Evolutionary conservation across 192 early-diverging fungal genomes (phyloP), one percentile per base, ranked within the genome.

Genomic region (Gigaspora rosea): DNA sequence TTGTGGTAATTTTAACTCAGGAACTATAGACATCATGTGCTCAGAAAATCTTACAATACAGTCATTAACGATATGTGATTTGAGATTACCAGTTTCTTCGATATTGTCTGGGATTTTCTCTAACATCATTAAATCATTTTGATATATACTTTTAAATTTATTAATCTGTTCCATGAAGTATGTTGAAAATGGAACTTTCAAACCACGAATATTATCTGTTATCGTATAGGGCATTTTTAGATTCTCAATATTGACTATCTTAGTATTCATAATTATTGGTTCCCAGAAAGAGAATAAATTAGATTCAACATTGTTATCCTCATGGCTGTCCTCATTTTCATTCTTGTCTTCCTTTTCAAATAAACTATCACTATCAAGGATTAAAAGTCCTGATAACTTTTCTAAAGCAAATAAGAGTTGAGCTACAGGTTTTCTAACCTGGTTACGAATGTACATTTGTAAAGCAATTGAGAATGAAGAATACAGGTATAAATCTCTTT

Each of bases 401-500:
- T 76, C 75, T 9, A 76, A 52, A 3, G 62, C 62, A 66, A 27
- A 76, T 10, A 76, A 49, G 6, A 76, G 47, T 54, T 76, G 20
- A 32, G 75, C 75, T n/a, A 76, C 36, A 33, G 58, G 75, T 62
- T 76, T 66, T 22, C 75, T 36, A 6, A 76, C 62, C 62, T 62
- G 41, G 13, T 22, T 49, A 8, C 62, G 62, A 66, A 76, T 62
- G 66, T 66, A 50, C 8, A n/a, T 33, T 66, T 48, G 46, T 48
- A 76, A 32, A 66, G 75, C 63, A n/a, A n/a, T 50, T 15, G 62
- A 62, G 62, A 76, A 76, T 18, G 75, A 76, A 15, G 52, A 65
- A 66, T 62, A 50, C 22, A 76, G 48, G 27, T 66, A 62, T 3
- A 76, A 36, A 48, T 36, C 46, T 33, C 15, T 47, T 52, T 51